Base-by-base conservation (phyloP, 2,329 filamentous ascomycete species). In the Neofusicoccum parvum region DNA sequence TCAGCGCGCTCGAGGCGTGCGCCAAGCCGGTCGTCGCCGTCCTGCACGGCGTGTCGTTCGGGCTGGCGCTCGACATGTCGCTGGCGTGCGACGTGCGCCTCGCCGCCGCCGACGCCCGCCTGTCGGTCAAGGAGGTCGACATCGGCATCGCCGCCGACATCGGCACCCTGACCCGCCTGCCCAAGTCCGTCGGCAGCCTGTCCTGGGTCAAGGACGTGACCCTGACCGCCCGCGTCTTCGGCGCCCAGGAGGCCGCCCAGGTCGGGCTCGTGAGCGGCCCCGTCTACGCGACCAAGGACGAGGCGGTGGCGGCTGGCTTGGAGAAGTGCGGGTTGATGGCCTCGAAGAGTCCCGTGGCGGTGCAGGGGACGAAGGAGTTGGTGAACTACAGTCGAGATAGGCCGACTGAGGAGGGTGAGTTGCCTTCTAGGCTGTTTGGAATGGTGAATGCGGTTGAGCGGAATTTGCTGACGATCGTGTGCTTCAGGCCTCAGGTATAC, bases 291-390 rank as follows among this genome's bases (percentile, higher is more conserved):
- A 82, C 79, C 66, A 82, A 95, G 80, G 82, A 81, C 17, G 85
- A 83, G 49, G 86, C 90, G 2, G 75, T 96, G 27, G 79, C 80
- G 46, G 85, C 85, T 43, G 92, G 85, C 0, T 54, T 94, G 67
- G 82, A 86, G 68, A 73, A 91, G 72, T 92, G 90, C 0, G 78
- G 73, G 11, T 71, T 88, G 72, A 86, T 97, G 66, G 90, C 91
- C 34, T 81, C 76, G 17, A 97, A 97, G 85, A 95, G 91, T 73
- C 94, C 94, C 0, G 88, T 98, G 23, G 93, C 92, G 1, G 91
- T 94, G 69, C 87, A 92, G 80, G 90, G 91, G 5, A 96, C 93
- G 9, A 97, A 97, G 82, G 91, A 95, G 80, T 79, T 96, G 68
- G 75, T 97, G 74, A 93, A 95, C 77, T 92, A 90, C 74, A 90